A percentile compares a stretch with the other conserved stretches of the same genome.
Conservation (phyloP, 805 yeast species). For the Diddensiella transvaalensis region DNA sequence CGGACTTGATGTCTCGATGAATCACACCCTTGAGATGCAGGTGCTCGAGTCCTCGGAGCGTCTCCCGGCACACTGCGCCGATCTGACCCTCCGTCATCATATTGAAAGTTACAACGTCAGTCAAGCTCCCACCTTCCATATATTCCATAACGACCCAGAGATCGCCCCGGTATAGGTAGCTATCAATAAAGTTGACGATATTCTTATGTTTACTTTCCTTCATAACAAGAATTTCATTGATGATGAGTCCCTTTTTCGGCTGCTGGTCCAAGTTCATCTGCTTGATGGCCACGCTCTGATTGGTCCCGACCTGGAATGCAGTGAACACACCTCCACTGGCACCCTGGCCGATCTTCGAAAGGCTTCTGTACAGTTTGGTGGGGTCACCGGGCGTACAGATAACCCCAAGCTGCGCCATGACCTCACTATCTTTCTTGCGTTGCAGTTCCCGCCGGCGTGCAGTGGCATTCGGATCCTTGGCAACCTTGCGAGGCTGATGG, state of each 20-base stretch:
- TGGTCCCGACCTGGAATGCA: constrained; percentile 59
- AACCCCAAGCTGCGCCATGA: constrained; percentile 62
- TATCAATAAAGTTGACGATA: constrained; percentile 91
- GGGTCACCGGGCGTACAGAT: constrained; percentile 90
- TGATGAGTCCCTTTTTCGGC: constrained; percentile 91
- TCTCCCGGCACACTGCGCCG: constrained; percentile 85
- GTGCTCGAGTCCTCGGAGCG: constrained; percentile 86
- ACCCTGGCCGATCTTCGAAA: constrained; percentile 75
- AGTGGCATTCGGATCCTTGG: constrained; percentile 26
- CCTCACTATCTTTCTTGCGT: constrained; percentile 65
- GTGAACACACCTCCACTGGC: constrained; percentile 92
- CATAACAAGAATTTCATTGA: constrained; percentile 95
- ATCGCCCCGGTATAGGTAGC: constrained; percentile 75
- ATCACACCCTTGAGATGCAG: constrained; percentile 89
- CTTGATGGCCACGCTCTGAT: constrained; percentile 85
- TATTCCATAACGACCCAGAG: constrained; percentile 99
- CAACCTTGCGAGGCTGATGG: constrained; percentile 7
- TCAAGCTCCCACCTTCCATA: constrained; percentile 98
- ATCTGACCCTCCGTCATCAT: constrained; percentile 81
- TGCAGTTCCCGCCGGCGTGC: constrained; percentile 67
- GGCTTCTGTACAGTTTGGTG: constrained; percentile 56
- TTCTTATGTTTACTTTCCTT: constrained; percentile 91
- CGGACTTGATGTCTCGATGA: constrained; percentile 96
- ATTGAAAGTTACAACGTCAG: constrained; percentile 92
- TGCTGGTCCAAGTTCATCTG: constrained; percentile 91